Evolutionary conservation across 164 flowering plant species (phyloP), one percentile per base, ranked within the genome.

Genomic region (Platanus orientalis): DNA sequence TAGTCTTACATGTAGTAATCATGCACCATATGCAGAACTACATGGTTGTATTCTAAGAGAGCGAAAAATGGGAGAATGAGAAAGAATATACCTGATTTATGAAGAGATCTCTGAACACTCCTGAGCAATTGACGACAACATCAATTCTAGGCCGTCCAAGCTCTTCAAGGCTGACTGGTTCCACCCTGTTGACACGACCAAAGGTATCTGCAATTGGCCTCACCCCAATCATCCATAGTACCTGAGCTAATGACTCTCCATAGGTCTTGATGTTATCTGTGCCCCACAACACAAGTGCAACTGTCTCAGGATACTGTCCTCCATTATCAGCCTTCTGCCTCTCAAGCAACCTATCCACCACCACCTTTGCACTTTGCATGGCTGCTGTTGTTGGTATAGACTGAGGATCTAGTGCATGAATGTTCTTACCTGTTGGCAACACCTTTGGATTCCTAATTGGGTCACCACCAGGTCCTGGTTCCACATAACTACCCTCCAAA

Each of bases 381-480:
- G 97, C 99, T 53, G 99, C 99, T 29, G 84, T 80, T 23, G 99
- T 95, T 4, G 99, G 99, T 58, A 95, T 95, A 10, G 97, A 57
- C 61, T 95, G 99, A 61, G 99, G 99, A 73, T 95, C 99, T 54
- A 95, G 71, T 0, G 99, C 99, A 61, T 95, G 99, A 57, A 95
- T 95, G 72, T 95, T 95, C 77, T 95, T 95, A 24, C 99, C 99
- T 4, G 99, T 95, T n/a, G 99, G 99, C 69, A 95, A 69, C 23
- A 95, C 99, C 74, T 95, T 95, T 0, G 99, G 99, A 75, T 95
- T 95, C 65, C 97, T 83, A 32, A 95, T 95, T 14, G 99, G 99
- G 64, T 95, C 99, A 52, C 99, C 99, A 39, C 99, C 99, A 11
- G 99, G 99, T 40, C 99, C 99, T 13, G 99, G 97, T 71, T 84